A percentile compares a stretch with the other conserved stretches of the same genome.
phyloP scores from a whole-genome alignment of 352 stramenopile species.

The Phytophthora tubulina region DNA sequence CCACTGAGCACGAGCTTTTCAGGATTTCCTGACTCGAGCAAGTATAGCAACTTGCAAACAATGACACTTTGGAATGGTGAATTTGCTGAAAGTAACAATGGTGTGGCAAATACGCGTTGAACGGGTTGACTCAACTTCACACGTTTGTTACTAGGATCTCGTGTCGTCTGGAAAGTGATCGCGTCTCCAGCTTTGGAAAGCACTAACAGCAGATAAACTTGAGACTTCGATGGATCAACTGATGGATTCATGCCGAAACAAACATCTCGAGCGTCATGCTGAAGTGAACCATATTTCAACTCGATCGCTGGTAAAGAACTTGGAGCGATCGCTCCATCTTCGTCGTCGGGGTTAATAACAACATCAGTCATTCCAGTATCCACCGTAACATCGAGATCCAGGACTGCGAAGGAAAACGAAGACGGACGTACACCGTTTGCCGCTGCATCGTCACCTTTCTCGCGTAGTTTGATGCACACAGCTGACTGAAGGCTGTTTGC shows the following conservation, averaged over 20 bases:
- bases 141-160: slow-evolving; percentile 48
- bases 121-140: slow-evolving; percentile 55
- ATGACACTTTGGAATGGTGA: slow-evolving; percentile 45
- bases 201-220: slow-evolving; percentile 56
- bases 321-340: slow-evolving; percentile 13
- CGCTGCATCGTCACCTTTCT: slow-evolving; percentile 36
- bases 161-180: slow-evolving; percentile 57
- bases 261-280: slow-evolving; percentile 67
- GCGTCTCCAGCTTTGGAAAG: slow-evolving; percentile 62
- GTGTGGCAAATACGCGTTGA: slow-evolving; percentile 64
- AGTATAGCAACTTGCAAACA: slow-evolving; percentile 58
- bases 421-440: slow-evolving; percentile 11
- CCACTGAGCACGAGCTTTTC: slow-evolving; percentile 62
- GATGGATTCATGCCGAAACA: slow-evolving; percentile 53
- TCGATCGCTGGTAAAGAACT: slow-evolving; percentile 38
- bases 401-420: slow-evolving; percentile 54
- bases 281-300: slow-evolving; percentile 33
- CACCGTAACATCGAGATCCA: slow-evolving; percentile 45
- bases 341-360: slow-evolving; percentile 37
- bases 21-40: slow-evolving; percentile 27
- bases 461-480: slow-evolving; percentile 62
- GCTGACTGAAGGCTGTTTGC: slow-evolving; percentile 52
- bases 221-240: slow-evolving; percentile 6
- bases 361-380: slow-evolving; percentile 23
- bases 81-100: slow-evolving; percentile 41